Evolutionary conservation across 352 stramenopile genomes (phyloP), one percentile per base, ranked within the genome.

Genomic region (Phytophthora ramorum): DNA sequence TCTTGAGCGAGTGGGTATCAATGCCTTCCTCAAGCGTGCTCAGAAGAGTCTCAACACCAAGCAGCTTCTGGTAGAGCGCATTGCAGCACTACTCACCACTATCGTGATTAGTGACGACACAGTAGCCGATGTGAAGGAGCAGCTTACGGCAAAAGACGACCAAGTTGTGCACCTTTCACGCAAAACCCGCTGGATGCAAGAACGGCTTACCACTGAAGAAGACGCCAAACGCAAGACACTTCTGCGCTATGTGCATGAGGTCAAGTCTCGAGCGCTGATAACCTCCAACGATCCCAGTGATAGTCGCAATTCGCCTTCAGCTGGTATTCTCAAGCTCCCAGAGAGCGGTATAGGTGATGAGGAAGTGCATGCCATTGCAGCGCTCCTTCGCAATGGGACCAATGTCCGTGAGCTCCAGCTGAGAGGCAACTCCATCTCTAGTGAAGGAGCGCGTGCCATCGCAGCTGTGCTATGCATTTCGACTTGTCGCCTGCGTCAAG

Each of bases 171-270:
- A 97, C 52, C 64, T 97, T 28, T 56, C 77, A 1, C 73, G 85
- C 16, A 96, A 96, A 61, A 77, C 73, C 2, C 79, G 75, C 64
- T 78, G 83, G 52, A 73, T 97, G 51, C 91, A 98, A 55, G 87
- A 97, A 45, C 80, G 85, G 28, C 73, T 98, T 30, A 90, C 83
- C 3, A 75, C 67, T 10, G 96, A 98, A 67, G 96, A 99, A 73
- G 97, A 99, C 46, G 96, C 96, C 12, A 99, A 99, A 74, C 88
- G 96, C 30, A 92, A 97, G 46, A 98, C 95, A 14, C 77, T 99
- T 35, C 69, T 99, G 30, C 85, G 96, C 24, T 99, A 98, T 64
- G 91, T 99, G 8, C 91, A 98, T 47, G 90, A 97, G 54, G 91
- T 98, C 34, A 98, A 98, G 66, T 88, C 91, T 58, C 83, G 48